These are phyloP conservation scores for Trypanosoma platydactyli DNA, from an alignment of 208 protist species.

Conservation along the genomic window DNA sequence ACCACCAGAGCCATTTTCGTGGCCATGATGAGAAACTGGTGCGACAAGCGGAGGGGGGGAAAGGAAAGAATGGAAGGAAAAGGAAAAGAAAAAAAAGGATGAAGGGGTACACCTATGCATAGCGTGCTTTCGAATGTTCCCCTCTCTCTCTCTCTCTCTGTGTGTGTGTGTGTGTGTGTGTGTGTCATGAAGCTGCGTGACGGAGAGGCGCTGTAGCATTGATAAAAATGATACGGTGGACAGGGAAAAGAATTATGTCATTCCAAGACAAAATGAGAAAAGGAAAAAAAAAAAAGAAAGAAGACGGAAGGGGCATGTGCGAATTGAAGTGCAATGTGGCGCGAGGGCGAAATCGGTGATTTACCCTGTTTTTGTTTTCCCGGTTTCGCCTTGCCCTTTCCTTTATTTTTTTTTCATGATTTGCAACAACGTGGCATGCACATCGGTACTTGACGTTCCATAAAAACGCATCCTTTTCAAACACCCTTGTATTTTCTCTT, in stretches of 20 bases:
- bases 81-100: slow-evolving; percentile 4
- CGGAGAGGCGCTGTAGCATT: neutral
- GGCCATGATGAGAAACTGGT: slow-evolving; percentile 44
- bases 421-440: too few species aligned
- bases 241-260: neutral
- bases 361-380: too few species aligned
- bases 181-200: neutral
- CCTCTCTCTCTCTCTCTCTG: neutral
- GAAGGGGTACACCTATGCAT: neutral
- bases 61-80: slow-evolving; percentile 1
- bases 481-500: too few species aligned
- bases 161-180: neutral
- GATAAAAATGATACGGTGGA: neutral
- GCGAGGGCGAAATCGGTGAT: too few species aligned
- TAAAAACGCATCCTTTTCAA: too few species aligned
- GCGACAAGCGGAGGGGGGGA: neutral
- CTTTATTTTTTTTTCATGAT: too few species aligned
- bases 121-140: neutral
- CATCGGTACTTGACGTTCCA: too few species aligned
- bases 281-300: neutral
- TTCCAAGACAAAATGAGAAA: neutral
- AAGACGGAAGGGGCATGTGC: too few species aligned
- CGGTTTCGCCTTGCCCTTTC: too few species aligned
- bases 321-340: too few species aligned
- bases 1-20: slow-evolving; percentile 76